Evolutionary conservation across 148 eudicot species (phyloP).

Genomic region (Rhododendron williamsianum): DNA sequence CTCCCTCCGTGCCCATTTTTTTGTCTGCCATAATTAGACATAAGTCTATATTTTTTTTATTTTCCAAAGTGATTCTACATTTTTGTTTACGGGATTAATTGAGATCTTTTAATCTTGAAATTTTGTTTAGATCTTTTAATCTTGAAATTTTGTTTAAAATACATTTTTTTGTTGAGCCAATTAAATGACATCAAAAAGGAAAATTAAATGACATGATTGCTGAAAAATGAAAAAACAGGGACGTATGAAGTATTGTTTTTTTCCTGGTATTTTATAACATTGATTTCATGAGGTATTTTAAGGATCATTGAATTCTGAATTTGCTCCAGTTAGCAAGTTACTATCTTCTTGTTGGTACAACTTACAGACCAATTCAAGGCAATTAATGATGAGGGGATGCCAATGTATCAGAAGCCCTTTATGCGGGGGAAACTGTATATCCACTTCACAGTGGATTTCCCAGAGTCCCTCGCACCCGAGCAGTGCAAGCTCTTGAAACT

Average conservation of each 20-base stretch:
- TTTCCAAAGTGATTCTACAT: too few species aligned
- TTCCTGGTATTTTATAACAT: neutral
- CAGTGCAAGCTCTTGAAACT: conserved; percentile 42
- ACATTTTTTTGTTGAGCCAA: too few species aligned
- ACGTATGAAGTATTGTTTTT: neutral
- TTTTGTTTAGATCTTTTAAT: neutral
- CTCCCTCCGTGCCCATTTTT: too few species aligned
- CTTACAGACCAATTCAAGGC: conserved; percentile 46
- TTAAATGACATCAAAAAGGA: too few species aligned
- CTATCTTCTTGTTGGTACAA: neutral
- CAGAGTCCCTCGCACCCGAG: conserved; percentile 32
- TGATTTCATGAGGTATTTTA: neutral
- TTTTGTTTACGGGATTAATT: neutral
- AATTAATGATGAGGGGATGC: conserved; percentile 50
- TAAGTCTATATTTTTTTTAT: too few species aligned
- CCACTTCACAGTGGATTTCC: conserved; percentile 47
- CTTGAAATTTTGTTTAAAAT: too few species aligned
- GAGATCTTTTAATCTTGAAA: neutral
- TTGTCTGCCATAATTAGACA: neutral
- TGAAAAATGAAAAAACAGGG: too few species aligned
- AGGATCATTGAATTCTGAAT: neutral
- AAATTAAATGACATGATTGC: too few species aligned
- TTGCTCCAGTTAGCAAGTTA: neutral
- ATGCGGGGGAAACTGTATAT: conserved; percentile 49
- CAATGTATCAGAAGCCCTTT: conserved; percentile 43